Conservation (phyloP, 2,329 filamentous ascomycete species). For the Cladosporium oxysporum region DNA sequence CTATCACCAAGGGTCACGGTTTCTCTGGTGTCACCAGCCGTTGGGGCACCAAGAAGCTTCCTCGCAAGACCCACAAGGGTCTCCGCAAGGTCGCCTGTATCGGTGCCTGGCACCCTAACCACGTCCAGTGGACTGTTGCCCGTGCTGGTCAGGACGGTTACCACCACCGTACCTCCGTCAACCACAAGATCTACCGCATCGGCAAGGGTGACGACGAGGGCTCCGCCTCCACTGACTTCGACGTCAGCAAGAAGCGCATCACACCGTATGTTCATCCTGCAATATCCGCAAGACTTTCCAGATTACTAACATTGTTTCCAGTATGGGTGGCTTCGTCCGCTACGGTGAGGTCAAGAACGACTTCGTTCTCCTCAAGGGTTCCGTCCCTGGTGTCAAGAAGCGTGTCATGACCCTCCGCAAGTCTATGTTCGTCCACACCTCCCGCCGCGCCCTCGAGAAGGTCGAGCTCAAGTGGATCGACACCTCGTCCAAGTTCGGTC, state of each 20-base stretch:
- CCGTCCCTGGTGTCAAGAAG: constrained; percentile 98
- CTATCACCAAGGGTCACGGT: constrained; percentile 99
- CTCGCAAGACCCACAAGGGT: constrained; percentile 99
- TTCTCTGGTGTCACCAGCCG: constrained; percentile 95
- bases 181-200: constrained; percentile 99
- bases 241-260: constrained; percentile 99
- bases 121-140: constrained; percentile 99
- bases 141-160: constrained; percentile 99
- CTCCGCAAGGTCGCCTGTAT: constrained; percentile 99
- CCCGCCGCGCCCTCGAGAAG: constrained; percentile 95
- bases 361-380: constrained; percentile 97
- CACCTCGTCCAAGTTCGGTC: constrained; percentile 99
- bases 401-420: constrained; percentile 98
- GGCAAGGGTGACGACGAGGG: constrained; percentile 88
- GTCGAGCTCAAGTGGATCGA: constrained; percentile 99
- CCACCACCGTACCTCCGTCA: constrained; percentile 99
- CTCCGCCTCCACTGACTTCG: constrained; percentile 92
- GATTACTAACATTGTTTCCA: constrained; percentile 49
- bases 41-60: constrained; percentile 99
- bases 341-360: constrained; percentile 99
- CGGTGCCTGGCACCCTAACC: constrained; percentile 99
- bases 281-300: neutral
- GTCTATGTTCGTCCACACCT: constrained; percentile 97
- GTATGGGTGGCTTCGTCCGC: constrained; percentile 97
- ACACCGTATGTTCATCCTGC: constrained; percentile 81